phyloP scores from a whole-genome alignment of 371 early-diverging fungal genomes.

The Parasitella parasitica region DNA sequence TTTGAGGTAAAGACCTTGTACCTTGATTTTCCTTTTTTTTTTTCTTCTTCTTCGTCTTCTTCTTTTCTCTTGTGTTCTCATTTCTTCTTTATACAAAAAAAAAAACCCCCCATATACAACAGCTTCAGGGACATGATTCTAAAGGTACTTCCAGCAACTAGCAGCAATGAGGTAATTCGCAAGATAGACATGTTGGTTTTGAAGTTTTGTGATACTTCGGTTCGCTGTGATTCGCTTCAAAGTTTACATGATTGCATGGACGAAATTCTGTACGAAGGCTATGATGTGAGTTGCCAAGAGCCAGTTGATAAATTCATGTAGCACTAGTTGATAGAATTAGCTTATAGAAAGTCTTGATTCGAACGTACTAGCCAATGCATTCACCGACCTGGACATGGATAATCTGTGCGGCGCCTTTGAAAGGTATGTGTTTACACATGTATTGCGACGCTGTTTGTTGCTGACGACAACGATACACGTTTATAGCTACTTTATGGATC shows the following conservation, averaged over 20 bases:
- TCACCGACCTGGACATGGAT: slow-evolving; percentile 12
- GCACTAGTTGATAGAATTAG: not conserved
- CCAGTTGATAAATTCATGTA: not conserved
- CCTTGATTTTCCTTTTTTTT: not conserved
- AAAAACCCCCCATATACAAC: too few relatives aligned
- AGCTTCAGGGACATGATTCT: slow-evolving; percentile 10
- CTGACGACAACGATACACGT: too few relatives aligned
- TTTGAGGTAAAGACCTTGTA: not conserved
- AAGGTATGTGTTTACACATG: slow-evolving; percentile 19
- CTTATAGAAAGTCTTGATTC: not conserved
- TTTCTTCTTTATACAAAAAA: too few relatives aligned
- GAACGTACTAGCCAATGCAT: not conserved
- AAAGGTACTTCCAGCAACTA: not conserved
- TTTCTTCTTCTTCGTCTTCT: not conserved
- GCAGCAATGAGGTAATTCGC: not conserved
- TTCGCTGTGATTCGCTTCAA: slow-evolving; percentile 8
- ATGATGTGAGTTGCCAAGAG: slow-evolving; percentile 1
- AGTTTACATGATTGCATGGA: slow-evolving; percentile 16
- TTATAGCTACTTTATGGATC: slow-evolving; percentile 58
- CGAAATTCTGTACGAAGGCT: slow-evolving; percentile 13
- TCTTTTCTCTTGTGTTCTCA: too few relatives aligned
- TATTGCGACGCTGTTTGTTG: not conserved
- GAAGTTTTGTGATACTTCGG: slow-evolving; percentile 21
- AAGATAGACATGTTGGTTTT: slow-evolving; percentile 12
- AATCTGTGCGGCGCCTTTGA: slow-evolving; percentile 40